A percentile compares a stretch with the other conserved stretches of the same genome.
These are phyloP conservation scores for Sporothrix luriei DNA, from an alignment of 2,329 filamentous ascomycete species.

Conservation along the genomic window DNA sequence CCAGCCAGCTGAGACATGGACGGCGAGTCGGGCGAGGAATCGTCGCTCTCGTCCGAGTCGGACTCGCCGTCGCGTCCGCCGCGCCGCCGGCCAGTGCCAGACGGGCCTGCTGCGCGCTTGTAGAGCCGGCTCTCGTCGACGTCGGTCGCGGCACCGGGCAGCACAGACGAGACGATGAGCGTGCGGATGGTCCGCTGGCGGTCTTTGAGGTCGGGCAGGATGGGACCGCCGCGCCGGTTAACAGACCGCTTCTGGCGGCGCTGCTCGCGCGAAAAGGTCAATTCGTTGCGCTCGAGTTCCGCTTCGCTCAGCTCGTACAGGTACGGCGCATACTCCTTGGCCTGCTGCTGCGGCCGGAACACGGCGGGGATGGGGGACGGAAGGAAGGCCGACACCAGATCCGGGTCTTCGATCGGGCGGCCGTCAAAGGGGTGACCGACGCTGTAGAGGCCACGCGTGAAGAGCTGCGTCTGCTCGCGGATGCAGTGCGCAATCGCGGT, in stretches of 20 bases:
- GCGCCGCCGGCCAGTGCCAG: constrained; percentile 54
- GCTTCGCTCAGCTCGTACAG: constrained; percentile 91
- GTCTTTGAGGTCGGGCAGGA: constrained; percentile 94
- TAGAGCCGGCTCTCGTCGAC: constrained; percentile 85
- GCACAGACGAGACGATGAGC: constrained; percentile 85
- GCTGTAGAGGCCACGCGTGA: constrained; percentile 89
- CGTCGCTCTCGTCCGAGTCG: constrained; percentile 89
- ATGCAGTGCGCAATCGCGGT: constrained; percentile 98
- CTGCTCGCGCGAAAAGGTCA: constrained; percentile 91
- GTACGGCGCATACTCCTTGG: constrained; percentile 92
- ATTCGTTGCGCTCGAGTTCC: constrained; percentile 85
- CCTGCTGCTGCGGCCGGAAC: constrained; percentile 87
- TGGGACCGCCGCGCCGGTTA: constrained; percentile 88
- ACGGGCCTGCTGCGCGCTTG: constrained; percentile 69
- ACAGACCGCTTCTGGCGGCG: constrained; percentile 92
- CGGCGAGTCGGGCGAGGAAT: constrained; percentile 84
- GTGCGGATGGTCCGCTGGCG: constrained; percentile 91
- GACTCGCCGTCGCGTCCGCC: constrained; percentile 64
- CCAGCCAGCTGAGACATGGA: constrained; percentile 65
- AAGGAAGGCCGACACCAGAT: constrained; percentile 82
- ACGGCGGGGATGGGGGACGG: constrained; percentile 79
- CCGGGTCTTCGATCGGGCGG: constrained; percentile 86
- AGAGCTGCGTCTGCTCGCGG: constrained; percentile 91
- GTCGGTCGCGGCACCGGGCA: constrained; percentile 79
- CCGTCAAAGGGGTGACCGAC: constrained; percentile 95